Evolutionary conservation across 805 yeast genomes (phyloP), one percentile per base, ranked within the genome.

Genomic region (Saturnispora silvae): DNA sequence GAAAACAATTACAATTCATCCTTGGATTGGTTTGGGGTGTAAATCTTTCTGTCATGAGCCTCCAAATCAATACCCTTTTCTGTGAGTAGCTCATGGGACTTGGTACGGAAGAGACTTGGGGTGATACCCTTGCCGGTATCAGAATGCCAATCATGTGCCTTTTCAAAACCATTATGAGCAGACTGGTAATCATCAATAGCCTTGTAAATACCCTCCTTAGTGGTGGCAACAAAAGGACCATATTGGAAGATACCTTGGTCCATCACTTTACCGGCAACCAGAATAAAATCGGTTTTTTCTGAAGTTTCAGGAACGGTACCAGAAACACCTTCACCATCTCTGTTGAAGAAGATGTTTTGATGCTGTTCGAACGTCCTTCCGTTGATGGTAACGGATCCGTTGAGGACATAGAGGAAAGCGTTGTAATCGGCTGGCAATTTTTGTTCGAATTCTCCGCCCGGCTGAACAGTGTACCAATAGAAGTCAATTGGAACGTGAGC

Each of bases 171-270:
- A 53, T 79, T 78, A 20, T 61, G 56, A 40, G 74, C 79, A 34
- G 60, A 54, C 57, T 80, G 89, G 54, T 80, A 87, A 53, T 81
- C 86, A 56, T 61, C 49, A 49, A 82, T 77, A 0, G 84, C 92
- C 48, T 79, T 59, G 45, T 74, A 67, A 42, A 86, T 77, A 44
- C 72, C 73, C 36, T 75, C 80, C 38, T 67, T 66, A 17, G 79
- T 61, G 6, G 81, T 72, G 43, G 82, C 89, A 15, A 86, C 96
- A 53, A 86, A 87, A 11, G 96, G 96, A 14, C 96, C 96, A 53
- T 85, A 79, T 53, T 86, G 95, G 23, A 83, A 81, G 38, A 81
- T 67, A 14, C 75, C 72, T 61, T 85, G 95, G 47, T 82, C 70
- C 40, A 83, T 61, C 16, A 71, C 69, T 53, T 81, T 59, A 40